A percentile compares a stretch with the other conserved stretches of the same genome.
These are phyloP conservation scores for Clohesyomyces aquaticus DNA, from an alignment of 495 filamentous ascomycete genomes.

Conservation along the genomic window DNA sequence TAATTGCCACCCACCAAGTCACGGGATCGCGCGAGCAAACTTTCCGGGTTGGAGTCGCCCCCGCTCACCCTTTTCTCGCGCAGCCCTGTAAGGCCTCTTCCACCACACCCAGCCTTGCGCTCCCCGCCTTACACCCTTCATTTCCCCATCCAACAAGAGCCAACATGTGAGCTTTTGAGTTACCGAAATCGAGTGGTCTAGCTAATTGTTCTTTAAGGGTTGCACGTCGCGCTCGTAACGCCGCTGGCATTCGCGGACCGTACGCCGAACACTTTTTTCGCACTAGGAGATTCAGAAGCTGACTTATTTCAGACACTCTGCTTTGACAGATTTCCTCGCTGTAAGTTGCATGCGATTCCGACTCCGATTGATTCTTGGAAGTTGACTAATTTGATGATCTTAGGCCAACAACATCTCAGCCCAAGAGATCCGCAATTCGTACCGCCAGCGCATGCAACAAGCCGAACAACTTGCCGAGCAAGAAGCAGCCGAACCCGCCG, in stretches of 20 bases:
- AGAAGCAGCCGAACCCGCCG: constrained; percentile 19
- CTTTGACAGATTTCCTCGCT: constrained; percentile 79
- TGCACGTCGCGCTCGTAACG: constrained; percentile 18
- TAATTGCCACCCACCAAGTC: neutral
- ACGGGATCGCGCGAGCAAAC: too few species aligned
- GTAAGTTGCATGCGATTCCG: constrained; percentile 50
- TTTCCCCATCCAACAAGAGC: too few species aligned
- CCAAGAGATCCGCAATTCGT: constrained; percentile 70
- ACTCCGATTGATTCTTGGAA: neutral
- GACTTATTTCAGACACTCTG: constrained; percentile 60
- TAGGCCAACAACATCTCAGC: constrained; percentile 91
- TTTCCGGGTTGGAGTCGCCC: too few species aligned
- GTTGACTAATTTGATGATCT: neutral
- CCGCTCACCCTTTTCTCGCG: neutral
- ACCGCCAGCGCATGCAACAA: constrained; percentile 45
- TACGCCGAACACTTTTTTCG: constrained; percentile 48
- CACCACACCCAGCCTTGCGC: constrained; percentile 1
- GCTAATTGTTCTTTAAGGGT: constrained; percentile 16
- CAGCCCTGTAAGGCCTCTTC: neutral
- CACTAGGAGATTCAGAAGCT: too few species aligned
- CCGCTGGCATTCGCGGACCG: constrained; percentile 62
- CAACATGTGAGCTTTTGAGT: constrained; percentile 11
- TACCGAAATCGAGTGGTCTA: neutral
- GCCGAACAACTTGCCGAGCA: constrained; percentile 33
- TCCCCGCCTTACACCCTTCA: too few species aligned